These are phyloP conservation scores for Gossypium lobatum DNA, from an alignment of 441 rosid species.

Conservation along the genomic window DNA sequence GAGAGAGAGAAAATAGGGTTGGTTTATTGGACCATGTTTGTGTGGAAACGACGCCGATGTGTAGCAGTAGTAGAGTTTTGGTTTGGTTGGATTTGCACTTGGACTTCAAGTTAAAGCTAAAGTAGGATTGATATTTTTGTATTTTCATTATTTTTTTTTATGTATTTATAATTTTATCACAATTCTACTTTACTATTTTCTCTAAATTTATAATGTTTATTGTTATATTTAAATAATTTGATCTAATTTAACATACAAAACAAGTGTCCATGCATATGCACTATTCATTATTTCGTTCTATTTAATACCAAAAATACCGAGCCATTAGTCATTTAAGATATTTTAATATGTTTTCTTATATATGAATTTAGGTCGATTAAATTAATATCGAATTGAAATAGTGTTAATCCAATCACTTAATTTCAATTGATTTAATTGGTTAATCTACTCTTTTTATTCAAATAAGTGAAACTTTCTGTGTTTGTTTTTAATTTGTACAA, in stretches of 20 bases:
- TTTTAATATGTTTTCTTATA: background rate
- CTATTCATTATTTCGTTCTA: background rate
- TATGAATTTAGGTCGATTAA: no score
- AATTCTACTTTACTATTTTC: background rate
- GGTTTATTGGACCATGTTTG: conserved; percentile 7
- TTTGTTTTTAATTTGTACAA: no score
- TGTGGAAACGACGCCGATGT: conserved; percentile 35
- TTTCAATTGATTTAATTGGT: no score
- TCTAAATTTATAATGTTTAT: background rate
- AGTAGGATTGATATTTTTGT: background rate
- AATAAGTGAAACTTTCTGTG: background rate
- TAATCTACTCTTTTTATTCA: no score
- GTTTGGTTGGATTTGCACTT: background rate
- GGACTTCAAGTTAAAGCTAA: background rate
- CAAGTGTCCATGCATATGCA: background rate
- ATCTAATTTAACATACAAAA: background rate
- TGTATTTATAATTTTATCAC: background rate
- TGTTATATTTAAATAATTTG: background rate
- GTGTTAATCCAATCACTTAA: no score
- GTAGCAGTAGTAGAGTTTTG: background rate
- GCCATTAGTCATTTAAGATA: background rate
- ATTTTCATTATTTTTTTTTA: background rate
- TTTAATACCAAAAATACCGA: background rate
- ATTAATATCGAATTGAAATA: background rate
- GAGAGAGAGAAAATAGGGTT: background rate